Conservation (phyloP, 2,329 filamentous ascomycete species). For the Aspergillus sclerotialis region DNA sequence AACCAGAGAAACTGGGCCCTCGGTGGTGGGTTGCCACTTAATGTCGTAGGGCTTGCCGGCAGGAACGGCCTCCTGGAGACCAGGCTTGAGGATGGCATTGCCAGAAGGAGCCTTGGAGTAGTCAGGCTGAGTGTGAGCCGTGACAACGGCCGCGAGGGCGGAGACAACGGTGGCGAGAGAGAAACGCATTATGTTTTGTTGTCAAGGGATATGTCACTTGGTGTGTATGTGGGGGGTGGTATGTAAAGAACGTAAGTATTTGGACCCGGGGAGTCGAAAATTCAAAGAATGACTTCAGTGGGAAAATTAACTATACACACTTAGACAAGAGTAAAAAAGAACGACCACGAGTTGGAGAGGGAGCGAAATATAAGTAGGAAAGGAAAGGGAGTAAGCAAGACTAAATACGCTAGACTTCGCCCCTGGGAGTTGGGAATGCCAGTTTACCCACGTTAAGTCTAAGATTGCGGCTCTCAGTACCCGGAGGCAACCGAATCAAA, state of each 20-base stretch:
- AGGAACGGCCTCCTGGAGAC: conserved; percentile 47
- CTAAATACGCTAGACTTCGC: background rate
- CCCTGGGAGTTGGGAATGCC: background rate
- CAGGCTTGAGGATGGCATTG: conserved; percentile 50
- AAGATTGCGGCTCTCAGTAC: background rate
- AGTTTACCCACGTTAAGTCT: background rate
- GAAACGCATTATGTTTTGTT: background rate
- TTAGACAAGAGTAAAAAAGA: background rate
- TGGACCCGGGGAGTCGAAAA: background rate
- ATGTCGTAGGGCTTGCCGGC: conserved; percentile 51
- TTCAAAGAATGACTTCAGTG: background rate
- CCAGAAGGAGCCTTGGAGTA: conserved; percentile 29
- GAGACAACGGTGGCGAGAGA: background rate
- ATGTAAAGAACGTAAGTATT: background rate
- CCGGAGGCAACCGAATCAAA: background rate
- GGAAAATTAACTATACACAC: background rate
- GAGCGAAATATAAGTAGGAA: background rate
- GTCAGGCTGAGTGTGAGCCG: background rate
- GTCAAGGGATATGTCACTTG: no score
- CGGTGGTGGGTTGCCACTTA: conserved; percentile 46
- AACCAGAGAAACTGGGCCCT: conserved; percentile 45
- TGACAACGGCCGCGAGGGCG: background rate
- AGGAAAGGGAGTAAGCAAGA: background rate
- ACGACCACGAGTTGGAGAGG: background rate
- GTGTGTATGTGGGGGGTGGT: no score